phyloP scores from a whole-genome alignment of 177 flowering plant species.

The Telopea speciosissima region DNA sequence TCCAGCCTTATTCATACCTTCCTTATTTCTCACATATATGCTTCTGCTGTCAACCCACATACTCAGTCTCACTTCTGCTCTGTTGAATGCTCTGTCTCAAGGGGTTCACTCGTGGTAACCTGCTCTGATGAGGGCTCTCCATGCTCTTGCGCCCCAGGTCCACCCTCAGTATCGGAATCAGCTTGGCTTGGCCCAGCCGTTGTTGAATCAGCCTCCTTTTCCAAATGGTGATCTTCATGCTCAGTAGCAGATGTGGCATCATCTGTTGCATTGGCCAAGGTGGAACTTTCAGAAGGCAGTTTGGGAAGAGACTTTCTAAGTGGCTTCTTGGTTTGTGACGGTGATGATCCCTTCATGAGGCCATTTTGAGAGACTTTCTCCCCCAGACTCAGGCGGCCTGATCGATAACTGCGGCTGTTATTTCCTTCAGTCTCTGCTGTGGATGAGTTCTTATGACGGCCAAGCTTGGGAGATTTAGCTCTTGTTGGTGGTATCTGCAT shows the following conservation, averaged over 20 bases:
- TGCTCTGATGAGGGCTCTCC: slow-evolving; percentile 14
- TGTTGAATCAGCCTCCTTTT: slow-evolving; percentile 18
- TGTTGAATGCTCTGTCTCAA: slow-evolving; percentile 3
- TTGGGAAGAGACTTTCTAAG: slow-evolving; percentile 68
- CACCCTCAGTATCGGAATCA: slow-evolving; percentile 17
- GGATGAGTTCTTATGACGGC: slow-evolving; percentile 54
- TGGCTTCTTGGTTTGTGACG: slow-evolving; percentile 49
- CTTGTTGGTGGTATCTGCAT: slow-evolving; percentile 86
- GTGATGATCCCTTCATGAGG: slow-evolving; percentile 29
- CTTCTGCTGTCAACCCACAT: not conserved
- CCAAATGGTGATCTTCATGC: slow-evolving; percentile 10
- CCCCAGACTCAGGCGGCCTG: slow-evolving; percentile 61
- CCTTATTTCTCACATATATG: slow-evolving; percentile 12
- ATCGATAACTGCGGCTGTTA: slow-evolving; percentile 15
- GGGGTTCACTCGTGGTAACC: slow-evolving; percentile 6
- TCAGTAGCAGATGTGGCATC: slow-evolving; percentile 14
- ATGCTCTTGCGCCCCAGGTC: slow-evolving; percentile 18
- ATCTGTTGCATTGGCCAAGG: slow-evolving; percentile 24
- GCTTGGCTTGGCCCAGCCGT: slow-evolving; percentile 19
- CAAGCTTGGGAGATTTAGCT: slow-evolving; percentile 89
- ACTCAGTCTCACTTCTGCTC: slow-evolving; percentile 7
- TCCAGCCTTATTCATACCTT: slow-evolving; percentile 16
- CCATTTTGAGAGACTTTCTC: slow-evolving; percentile 36
- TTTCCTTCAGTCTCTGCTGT: slow-evolving; percentile 38
- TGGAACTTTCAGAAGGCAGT: slow-evolving; percentile 64